Evolutionary conservation across 768 basidiomycete species (phyloP).

Genomic region (Hydnomerulius pinastri): DNA sequence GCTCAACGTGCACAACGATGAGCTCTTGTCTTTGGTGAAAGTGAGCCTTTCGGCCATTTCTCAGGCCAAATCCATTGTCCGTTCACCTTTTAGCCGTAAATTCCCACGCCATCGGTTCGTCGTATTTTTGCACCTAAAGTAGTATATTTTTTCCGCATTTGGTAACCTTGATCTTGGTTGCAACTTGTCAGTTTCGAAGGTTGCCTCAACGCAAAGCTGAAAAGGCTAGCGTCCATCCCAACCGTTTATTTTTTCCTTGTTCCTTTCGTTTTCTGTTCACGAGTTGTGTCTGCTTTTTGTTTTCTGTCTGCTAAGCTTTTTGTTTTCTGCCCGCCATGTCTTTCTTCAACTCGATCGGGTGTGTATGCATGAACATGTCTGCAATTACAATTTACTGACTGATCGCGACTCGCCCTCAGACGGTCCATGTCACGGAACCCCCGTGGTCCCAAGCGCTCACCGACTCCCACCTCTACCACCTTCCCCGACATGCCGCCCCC

Average conservation of each 20-base stretch:
- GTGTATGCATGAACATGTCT: constrained; percentile 27
- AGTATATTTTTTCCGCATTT: neutral
- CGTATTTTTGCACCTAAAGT: neutral
- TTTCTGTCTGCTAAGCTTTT: neutral
- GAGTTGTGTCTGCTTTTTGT: neutral
- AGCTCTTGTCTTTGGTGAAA: constrained; percentile 24
- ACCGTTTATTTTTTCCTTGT: neutral
- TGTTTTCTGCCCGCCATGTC: constrained; percentile 50
- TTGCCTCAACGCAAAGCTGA: neutral
- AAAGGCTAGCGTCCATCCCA: neutral
- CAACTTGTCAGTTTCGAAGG: neutral
- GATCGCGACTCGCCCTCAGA: constrained; percentile 36
- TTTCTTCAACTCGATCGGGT: constrained; percentile 85
- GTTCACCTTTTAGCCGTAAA: neutral
- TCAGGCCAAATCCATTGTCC: constrained; percentile 8
- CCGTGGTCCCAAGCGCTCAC: constrained; percentile 69
- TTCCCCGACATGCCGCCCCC: constrained; percentile 49
- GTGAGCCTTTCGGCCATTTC: constrained; percentile 13
- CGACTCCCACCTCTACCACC: constrained; percentile 72
- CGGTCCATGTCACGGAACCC: constrained; percentile 76
- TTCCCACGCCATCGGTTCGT: constrained; percentile 19
- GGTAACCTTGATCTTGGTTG: constrained; percentile 3
- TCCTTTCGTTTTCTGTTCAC: neutral
- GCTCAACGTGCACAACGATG: constrained; percentile 38
- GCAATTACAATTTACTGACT: neutral